Base-by-base conservation (phyloP, 106 monocot genomes). In the Platanthera guangdongensis region DNA sequence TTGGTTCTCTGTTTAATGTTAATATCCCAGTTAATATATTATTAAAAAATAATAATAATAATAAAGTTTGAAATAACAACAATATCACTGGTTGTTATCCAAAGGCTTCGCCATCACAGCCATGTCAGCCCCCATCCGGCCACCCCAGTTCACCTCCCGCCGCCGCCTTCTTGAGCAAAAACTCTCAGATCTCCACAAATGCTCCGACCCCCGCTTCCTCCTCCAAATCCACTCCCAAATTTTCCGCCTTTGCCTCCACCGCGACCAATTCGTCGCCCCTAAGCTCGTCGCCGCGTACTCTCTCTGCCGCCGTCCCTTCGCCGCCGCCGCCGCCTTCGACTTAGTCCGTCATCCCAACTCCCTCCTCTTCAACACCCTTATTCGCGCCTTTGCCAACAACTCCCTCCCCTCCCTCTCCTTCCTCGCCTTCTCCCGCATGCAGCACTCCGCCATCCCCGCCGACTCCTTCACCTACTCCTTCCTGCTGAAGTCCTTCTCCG, bases 381-480 rank as follows among this genome's bases (percentile, higher is more conserved):
- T 92, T 64, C 78, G 95, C 16, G 92, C 89, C 14, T 73, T 81
- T 32, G 54, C 86, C 21, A 64, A 78, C 71, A 80, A 85, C 60
- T 77, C 77, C 70, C 71, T 25, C 15, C 75, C 77, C 6, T 15
- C 51, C 57, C 64, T 46, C 9, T 82, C 88, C 16, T 83, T 95
- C 76, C 12, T 47, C 47, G 47, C 70, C 11, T 90, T 95, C 83
- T 28, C 55, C 48, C 52, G 52, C 30, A 87, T 95, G 94, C 89
- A 75, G 57, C 32, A 22, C 9, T 47, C 14, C 0, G 78, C 68
- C 22, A 32, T 87, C 11, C 46, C 73, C 49, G 75, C 85, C 32
- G 95, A 95, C 60, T 85, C 74, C 47, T 95, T 90, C 80, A 95
- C 95, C 10, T 95, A 80, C 77, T 80, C 90, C 4, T 88, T 86